Base-by-base conservation (phyloP, 768 basidiomycete genomes). In the Boletus rubescentipes region DNA sequence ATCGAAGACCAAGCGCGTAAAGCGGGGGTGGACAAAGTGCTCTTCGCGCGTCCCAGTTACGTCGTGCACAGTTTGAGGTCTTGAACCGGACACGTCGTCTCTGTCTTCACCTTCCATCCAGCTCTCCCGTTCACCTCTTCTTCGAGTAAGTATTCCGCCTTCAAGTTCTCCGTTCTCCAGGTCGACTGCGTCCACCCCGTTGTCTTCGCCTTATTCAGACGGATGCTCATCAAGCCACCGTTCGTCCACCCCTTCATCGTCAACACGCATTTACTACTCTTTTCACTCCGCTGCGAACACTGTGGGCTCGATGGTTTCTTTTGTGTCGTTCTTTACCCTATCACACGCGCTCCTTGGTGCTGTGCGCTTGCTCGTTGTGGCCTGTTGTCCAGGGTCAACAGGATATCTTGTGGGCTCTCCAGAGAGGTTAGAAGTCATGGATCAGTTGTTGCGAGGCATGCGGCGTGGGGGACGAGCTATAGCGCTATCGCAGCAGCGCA, bases 21-120 rank as follows among this genome's bases (percentile, higher is more conserved):
- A 26, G 87, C 88, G 82, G 91, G 90, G 40, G 89, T 80, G 3
- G 86, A 89, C 59, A 90, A 89, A 58, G 83, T 93, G 9, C 77
- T 91, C 21, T 87, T 89, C 58, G n/a, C n/a, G n/a, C n/a, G 90
- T 72, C 30, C 51, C 70, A 16, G 58, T 70, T 5, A 46, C 47
- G 16, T 66, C 58, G 11, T 42, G 53, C 67, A 12, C 11, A 58
- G 35, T 70, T 64, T 45, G 64, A 61, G 23, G 49, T 31, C 32
- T 64, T 67, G 18, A 60, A 46, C 46, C 46, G 55, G 31, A 51
- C 60, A 53, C 53, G 43, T 48, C 63, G 15, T 59, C 60, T 39
- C 56, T 57, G 59, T 66, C 68, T 9, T 58, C 67, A 14, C 61
- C 62, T 14, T 70, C 70, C 31, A 41, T 63, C 31, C 67, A 61